A percentile compares a stretch with the other conserved stretches of the same genome.
Evolutionary conservation across 164 flowering plant genomes (phyloP).

Genomic region (Vitis riparia): DNA sequence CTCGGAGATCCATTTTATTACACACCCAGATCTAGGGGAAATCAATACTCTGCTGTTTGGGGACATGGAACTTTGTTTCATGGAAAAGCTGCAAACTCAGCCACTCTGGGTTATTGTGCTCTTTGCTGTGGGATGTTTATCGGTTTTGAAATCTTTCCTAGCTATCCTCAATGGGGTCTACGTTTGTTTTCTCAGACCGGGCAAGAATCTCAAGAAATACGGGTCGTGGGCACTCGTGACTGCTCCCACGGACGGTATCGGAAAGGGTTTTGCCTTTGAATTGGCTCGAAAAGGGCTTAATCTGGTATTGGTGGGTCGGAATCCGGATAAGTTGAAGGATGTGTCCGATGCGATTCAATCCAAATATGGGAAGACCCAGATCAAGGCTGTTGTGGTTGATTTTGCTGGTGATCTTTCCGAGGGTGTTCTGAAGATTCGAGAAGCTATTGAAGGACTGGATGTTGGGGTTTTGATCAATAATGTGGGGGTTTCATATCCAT

Average conservation of each 20-base stretch:
- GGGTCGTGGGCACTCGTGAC: constrained; percentile 97
- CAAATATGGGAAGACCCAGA: constrained; percentile 44
- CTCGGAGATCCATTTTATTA: not conserved
- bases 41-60: not conserved
- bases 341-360: constrained; percentile 51
- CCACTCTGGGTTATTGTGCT: constrained; percentile 45
- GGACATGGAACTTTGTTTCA: constrained; percentile 24
- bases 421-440: constrained; percentile 59
- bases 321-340: constrained; percentile 61
- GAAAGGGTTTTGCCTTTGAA: constrained; percentile 80
- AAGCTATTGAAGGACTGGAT: constrained; percentile 68
- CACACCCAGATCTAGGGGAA: constrained; percentile 4
- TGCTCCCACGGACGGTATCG: constrained; percentile 95
- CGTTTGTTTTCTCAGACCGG: constrained; percentile 69
- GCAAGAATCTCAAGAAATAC: constrained; percentile 74
- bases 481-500: constrained; percentile 79
- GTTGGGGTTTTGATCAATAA: constrained; percentile 81
- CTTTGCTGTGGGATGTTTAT: constrained; percentile 48
- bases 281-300: constrained; percentile 79
- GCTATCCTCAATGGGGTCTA: constrained; percentile 62
- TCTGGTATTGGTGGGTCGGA: constrained; percentile 73
- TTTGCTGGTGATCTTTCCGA: constrained; percentile 68
- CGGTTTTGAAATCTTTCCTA: constrained; percentile 12
- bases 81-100: constrained; percentile 20
- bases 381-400: constrained; percentile 74